Evolutionary conservation across 164 flowering plant species (phyloP), one percentile per base, ranked within the genome.

Genomic region (Akebia trifoliata): DNA sequence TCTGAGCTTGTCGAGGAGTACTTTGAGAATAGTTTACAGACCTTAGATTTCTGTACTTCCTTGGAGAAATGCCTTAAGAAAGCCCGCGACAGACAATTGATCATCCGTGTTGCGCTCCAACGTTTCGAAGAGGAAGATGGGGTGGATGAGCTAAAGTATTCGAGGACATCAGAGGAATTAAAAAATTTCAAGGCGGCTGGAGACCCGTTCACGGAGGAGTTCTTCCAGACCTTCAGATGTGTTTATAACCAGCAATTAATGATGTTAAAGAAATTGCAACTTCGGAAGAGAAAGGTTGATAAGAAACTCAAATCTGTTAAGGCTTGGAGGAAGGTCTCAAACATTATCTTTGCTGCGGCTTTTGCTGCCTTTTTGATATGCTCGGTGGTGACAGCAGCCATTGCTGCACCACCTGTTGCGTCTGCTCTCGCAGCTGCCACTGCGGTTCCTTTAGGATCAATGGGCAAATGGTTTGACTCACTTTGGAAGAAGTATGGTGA

Each of bases 301-400:
- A 78, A 78, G 74, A 86, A 78, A 51, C 21, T 86, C 54, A 78
- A 73, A 43, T 60, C 69, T 2, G 24, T 78, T 29, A 75, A 78
- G 57, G 65, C 72, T 0, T 84, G 89, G 87, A 76, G 76, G 76
- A 84, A 62, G 66, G 77, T 90, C 1, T 74, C 87, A 0, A 74
- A 72, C 63, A 73, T 81, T 4, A 72, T 90, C 2, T 87, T 90
- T 31, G 84, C 71, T 2, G 54, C 87, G 1, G 67, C 81, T 8
- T 81, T 87, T 57, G 84, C 81, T 1, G 64, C 89, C 0, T 81
- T 83, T 24, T 32, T 90, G 56, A 82, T 90, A 36, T 85, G 85
- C 57, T 85, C 94, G 0, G 90, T 86, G 30, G 95, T 90, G 56
- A 91, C 86, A 0, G 95, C 91, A 2, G 91, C 87, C 17, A 57